Percentiles rank a stretch among this genome's conserved stretches.
Evolutionary conservation across 2,329 filamentous ascomycete genomes (phyloP).

Genomic region (Tolypocladium sp.): DNA sequence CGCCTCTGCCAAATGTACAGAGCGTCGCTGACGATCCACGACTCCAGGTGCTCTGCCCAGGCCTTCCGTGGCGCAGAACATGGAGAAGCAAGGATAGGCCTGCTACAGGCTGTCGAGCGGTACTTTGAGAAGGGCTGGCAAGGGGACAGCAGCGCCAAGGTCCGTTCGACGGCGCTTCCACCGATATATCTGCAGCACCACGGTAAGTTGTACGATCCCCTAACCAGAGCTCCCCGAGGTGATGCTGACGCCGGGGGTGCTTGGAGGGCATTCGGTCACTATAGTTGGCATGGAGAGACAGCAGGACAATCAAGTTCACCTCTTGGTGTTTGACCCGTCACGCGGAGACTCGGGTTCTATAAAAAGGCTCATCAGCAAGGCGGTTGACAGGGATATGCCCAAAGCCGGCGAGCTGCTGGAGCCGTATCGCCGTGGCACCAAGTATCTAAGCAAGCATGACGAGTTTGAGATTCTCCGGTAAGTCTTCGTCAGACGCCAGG

Average conservation of each 20-base stretch:
- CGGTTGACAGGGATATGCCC: conserved; percentile 32
- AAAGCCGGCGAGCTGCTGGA: conserved; percentile 42
- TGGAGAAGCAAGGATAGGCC: conserved; percentile 35
- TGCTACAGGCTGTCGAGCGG: conserved; percentile 59
- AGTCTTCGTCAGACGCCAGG: conserved; percentile 11
- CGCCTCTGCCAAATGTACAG: too few relatives aligned
- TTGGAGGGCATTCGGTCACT: conserved; percentile 72
- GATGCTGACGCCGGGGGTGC: not conserved
- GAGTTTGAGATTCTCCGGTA: conserved; percentile 76
- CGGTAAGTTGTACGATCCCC: conserved; percentile 31
- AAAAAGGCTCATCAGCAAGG: conserved; percentile 44
- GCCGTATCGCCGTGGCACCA: conserved; percentile 61
- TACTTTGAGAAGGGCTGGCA: conserved; percentile 58
- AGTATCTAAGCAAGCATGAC: conserved; percentile 59
- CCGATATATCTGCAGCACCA: conserved; percentile 88
- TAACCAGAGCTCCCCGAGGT: not conserved
- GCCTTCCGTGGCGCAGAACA: conserved; percentile 43
- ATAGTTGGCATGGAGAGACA: conserved; percentile 76
- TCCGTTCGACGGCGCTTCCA: conserved; percentile 63
- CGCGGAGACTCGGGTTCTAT: conserved; percentile 61
- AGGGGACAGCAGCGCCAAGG: conserved; percentile 40
- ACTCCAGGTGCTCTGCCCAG: conserved; percentile 48
- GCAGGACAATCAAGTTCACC: conserved; percentile 51
- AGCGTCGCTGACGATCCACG: not conserved
- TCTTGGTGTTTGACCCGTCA: conserved; percentile 85